phyloP scores from a whole-genome alignment of 2,329 filamentous ascomycete species.

The Fusarium sulawesiense region DNA sequence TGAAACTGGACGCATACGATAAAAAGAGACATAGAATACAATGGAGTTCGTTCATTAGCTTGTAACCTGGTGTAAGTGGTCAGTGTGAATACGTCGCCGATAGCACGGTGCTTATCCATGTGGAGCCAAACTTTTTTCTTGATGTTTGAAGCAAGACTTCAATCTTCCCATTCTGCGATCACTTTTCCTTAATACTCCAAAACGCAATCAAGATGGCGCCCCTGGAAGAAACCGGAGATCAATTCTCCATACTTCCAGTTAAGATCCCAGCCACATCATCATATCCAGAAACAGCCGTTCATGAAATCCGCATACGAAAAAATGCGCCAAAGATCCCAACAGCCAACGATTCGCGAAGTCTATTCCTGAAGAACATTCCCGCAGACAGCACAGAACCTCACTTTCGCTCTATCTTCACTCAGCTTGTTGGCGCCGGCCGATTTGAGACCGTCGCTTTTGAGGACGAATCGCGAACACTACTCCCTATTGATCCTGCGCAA shows the following conservation, averaged over 20 bases:
- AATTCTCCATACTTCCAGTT: conserved; percentile 77
- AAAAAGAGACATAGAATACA: not conserved
- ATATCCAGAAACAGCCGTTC: conserved; percentile 71
- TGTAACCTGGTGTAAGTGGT: conserved; percentile 7
- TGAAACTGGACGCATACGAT: not conserved
- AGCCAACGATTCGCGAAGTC: conserved; percentile 77
- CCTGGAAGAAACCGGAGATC: conserved; percentile 53
- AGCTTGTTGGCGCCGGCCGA: conserved; percentile 78
- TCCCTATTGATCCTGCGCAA: conserved; percentile 63
- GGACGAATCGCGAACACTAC: conserved; percentile 60
- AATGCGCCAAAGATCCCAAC: conserved; percentile 84
- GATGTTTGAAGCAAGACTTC: conserved; percentile 8
- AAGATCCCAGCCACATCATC: conserved; percentile 72
- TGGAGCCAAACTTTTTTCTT: conserved; percentile 41
- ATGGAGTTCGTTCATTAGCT: not conserved
- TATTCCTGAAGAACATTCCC: conserved; percentile 93
- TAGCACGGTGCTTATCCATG: conserved; percentile 22
- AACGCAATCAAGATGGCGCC: conserved; percentile 45
- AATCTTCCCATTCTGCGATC: conserved; percentile 5
- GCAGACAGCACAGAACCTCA: conserved; percentile 83
- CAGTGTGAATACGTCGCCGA: conserved; percentile 1
- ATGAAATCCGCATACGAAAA: conserved; percentile 87
- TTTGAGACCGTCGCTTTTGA: conserved; percentile 85
- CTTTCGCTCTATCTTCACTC: conserved; percentile 79
- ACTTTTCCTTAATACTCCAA: not conserved